Evolutionary conservation across 176 grass and related monocot genomes (phyloP), one percentile per base, ranked within the genome.

Genomic region (Aegilops tauschii): DNA sequence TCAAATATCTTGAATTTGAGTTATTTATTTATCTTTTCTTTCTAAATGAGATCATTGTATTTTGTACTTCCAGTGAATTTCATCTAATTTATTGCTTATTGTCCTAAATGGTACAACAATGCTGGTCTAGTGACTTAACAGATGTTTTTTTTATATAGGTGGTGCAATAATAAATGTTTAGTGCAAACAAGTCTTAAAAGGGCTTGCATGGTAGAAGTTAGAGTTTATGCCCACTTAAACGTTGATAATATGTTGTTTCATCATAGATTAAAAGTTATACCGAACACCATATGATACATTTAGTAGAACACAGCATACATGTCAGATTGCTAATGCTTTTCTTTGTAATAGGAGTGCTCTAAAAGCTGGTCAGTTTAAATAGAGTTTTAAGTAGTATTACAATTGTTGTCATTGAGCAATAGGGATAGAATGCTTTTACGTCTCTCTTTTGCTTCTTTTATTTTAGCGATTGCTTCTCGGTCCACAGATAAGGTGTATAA

Each of bases 151-250:
- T 8, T 47, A 66, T 28, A 30, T 12, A 10, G 70, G 45, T 40
- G 20, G 20, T 36, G 61, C 28, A 50, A 27, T 65, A 52, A 50
- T 29, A 50, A 44, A 76, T 66, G 59, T 58, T 20, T 2, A 5
- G 56, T 67, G 34, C 17, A 77, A 52, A 9, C n/a, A 66, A 73
- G 25, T 78, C 49, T 82, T 70, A 23, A 35, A 44, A 68, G n/a
- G 37, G 64, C 31, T 81, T 61, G 71, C 12, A 21, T 49, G 31
- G 37, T 42, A 52, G 49, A 65, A 40, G 52, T 76, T 16, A 45
- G 32, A 88, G 8, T 45, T 78, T 73, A 73, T 85, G 36, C 4
- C 35, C n/a, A 69, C 69, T 80, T 81, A 47, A 85, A 35, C 0
- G 13, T 17, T 65, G 16, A 36, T 10, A 47, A 20, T 69, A 47